These are phyloP conservation scores for Neospora caninum DNA, from an alignment of 169 alveolate species.

Conservation along the genomic window DNA sequence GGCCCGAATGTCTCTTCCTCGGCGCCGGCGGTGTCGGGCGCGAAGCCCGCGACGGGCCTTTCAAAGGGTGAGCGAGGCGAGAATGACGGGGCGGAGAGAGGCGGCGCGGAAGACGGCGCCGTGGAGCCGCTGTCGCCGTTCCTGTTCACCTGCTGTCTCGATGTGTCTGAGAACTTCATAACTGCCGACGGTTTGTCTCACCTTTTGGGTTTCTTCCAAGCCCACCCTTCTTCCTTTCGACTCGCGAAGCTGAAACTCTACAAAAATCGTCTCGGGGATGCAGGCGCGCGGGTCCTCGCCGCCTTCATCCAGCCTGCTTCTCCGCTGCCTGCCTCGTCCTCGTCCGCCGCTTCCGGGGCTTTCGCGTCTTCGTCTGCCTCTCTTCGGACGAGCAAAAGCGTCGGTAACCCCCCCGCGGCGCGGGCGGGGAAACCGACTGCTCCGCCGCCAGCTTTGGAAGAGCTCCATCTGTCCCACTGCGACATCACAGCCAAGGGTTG, in stretches of 20 bases:
- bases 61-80: background rate
- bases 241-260: constrained; percentile 31
- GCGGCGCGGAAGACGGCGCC: constrained; percentile 11
- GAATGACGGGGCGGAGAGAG: background rate
- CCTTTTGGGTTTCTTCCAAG: constrained; percentile 12
- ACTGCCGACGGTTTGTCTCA: constrained; percentile 33
- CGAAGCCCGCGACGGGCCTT: background rate
- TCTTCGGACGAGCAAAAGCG: background rate
- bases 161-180: constrained; percentile 38
- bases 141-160: constrained; percentile 6
- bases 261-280: constrained; percentile 42
- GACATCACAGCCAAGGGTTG: constrained; percentile 44
- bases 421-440: background rate
- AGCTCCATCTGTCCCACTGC: constrained; percentile 55
- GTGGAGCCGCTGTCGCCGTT: background rate
- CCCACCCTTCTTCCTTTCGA: background rate
- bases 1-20: constrained; percentile 2
- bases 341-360: background rate
- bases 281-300: constrained; percentile 54
- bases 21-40: constrained; percentile 24
- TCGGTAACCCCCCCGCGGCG: background rate
- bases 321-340: background rate
- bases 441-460: constrained; percentile 51
- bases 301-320: constrained; percentile 18
- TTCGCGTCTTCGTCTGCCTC: background rate